These are phyloP conservation scores for Mycena galericulata DNA, from an alignment of 768 basidiomycete species.

Conservation along the genomic window DNA sequence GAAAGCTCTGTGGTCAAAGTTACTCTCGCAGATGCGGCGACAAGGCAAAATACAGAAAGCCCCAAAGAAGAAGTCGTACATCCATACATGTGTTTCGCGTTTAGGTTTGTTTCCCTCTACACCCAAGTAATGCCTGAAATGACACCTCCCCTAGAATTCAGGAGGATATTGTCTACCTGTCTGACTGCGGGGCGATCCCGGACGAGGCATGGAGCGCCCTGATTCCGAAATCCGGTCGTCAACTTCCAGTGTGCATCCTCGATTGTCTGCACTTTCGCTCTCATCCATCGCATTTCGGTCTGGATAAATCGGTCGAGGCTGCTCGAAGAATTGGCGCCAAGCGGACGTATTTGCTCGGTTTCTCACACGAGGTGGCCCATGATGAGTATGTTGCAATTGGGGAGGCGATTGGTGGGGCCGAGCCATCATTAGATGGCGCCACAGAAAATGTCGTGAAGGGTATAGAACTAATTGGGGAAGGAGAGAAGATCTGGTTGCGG, in stretches of 20 bases:
- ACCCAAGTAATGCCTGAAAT: conserved; percentile 57
- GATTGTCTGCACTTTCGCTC: conserved; percentile 77
- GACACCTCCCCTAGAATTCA: conserved; percentile 76
- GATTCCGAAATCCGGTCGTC: conserved; percentile 50
- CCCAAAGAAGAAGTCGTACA: conserved; percentile 48
- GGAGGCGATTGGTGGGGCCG: conserved; percentile 57
- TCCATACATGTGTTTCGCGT: conserved; percentile 79
- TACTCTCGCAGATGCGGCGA: conserved; percentile 21
- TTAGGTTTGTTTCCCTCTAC: conserved; percentile 42
- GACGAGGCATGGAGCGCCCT: conserved; percentile 68
- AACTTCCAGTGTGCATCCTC: conserved; percentile 72
- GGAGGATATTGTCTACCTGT: conserved; percentile 78
- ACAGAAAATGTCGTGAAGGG: conserved; percentile 54
- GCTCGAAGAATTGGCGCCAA: conserved; percentile 68
- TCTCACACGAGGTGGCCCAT: conserved; percentile 82
- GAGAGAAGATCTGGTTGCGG: conserved; percentile 67
- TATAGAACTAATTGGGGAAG: conserved; percentile 60
- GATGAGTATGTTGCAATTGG: conserved; percentile 80
- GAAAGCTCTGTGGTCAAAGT: conserved; percentile 43
- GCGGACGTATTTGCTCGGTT: conserved; percentile 80
- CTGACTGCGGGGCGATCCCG: conserved; percentile 87
- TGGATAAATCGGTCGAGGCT: conserved; percentile 69
- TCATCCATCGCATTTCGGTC: conserved; percentile 85
- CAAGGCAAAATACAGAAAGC: conserved; percentile 1
- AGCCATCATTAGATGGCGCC: conserved; percentile 37